Percentiles rank a stretch among this genome's conserved stretches.
These are phyloP conservation scores for Lavandula angustifolia DNA, from an alignment of 257 asterid genomes.

Conservation along the genomic window DNA sequence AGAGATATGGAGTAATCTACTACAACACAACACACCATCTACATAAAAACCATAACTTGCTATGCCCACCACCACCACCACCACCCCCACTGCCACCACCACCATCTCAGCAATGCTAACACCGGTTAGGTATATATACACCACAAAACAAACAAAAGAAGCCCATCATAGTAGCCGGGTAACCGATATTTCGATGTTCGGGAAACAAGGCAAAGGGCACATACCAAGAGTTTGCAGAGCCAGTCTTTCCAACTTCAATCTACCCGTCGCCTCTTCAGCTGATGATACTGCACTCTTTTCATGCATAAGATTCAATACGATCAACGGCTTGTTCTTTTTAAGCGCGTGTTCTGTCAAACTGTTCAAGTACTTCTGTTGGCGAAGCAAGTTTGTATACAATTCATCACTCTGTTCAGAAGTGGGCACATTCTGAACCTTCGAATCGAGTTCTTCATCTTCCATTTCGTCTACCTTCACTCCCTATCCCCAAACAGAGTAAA, in stretches of 20 bases:
- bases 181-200: constrained; percentile 43
- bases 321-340: constrained; percentile 74
- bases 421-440: constrained; percentile 41
- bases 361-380: constrained; percentile 63
- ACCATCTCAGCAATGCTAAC: not conserved
- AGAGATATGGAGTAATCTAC: not conserved
- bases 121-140: not conserved
- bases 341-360: constrained; percentile 83
- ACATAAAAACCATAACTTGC: constrained; percentile 5
- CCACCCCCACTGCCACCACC: not conserved
- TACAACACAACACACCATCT: not conserved
- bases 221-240: constrained; percentile 71
- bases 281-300: constrained; percentile 61
- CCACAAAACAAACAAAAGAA: no score
- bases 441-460: constrained; percentile 45
- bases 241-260: constrained; percentile 58
- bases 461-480: constrained; percentile 66
- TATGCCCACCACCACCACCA: not conserved
- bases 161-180: not conserved
- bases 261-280: constrained; percentile 56
- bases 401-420: constrained; percentile 52
- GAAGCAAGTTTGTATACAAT: constrained; percentile 41
- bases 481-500: constrained; percentile 42
- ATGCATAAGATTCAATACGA: constrained; percentile 70
- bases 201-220: constrained; percentile 56